Evolutionary conservation across 768 basidiomycete species (phyloP).

Genomic region (Macrolepiota dolichaula): DNA sequence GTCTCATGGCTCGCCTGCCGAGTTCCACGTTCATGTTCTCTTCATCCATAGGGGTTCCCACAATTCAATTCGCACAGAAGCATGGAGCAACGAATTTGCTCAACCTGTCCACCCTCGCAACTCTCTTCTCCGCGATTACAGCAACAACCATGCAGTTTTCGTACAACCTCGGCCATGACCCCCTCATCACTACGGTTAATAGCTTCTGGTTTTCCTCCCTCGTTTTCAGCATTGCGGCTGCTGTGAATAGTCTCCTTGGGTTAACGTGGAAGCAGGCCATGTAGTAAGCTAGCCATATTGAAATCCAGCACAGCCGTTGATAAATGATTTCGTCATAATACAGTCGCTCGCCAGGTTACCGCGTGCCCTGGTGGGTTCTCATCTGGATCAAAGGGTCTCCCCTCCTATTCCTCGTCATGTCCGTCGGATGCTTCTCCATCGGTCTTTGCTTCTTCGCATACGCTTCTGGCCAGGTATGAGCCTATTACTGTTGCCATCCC

Average conservation of each 20-base stretch:
- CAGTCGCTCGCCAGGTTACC: conserved; percentile 72
- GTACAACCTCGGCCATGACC: conserved; percentile 33
- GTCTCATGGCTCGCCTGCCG: background rate
- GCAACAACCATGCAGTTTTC: conserved; percentile 74
- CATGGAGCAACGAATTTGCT: conserved; percentile 68
- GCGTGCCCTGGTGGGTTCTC: conserved; percentile 79
- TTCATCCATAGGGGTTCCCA: conserved; percentile 56
- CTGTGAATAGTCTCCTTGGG: conserved; percentile 74
- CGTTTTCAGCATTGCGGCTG: conserved; percentile 74
- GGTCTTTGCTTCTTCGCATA: conserved; percentile 78
- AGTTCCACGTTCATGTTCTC: background rate
- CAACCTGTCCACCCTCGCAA: conserved; percentile 74
- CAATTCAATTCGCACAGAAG: conserved; percentile 73
- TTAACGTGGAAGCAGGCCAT: conserved; percentile 80
- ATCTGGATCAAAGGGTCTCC: conserved; percentile 88
- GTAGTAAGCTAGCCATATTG: conserved; percentile 52
- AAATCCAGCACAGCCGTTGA: background rate
- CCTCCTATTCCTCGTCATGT: conserved; percentile 78
- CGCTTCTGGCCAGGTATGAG: conserved; percentile 61
- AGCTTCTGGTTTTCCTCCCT: conserved; percentile 73
- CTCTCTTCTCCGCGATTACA: conserved; percentile 74
- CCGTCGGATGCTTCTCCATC: conserved; percentile 79
- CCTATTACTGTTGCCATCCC: background rate
- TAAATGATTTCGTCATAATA: conserved; percentile 8
- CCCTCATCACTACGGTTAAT: conserved; percentile 54